Base-by-base conservation (phyloP, 106 monocot species). In the Acorus gramineus region DNA sequence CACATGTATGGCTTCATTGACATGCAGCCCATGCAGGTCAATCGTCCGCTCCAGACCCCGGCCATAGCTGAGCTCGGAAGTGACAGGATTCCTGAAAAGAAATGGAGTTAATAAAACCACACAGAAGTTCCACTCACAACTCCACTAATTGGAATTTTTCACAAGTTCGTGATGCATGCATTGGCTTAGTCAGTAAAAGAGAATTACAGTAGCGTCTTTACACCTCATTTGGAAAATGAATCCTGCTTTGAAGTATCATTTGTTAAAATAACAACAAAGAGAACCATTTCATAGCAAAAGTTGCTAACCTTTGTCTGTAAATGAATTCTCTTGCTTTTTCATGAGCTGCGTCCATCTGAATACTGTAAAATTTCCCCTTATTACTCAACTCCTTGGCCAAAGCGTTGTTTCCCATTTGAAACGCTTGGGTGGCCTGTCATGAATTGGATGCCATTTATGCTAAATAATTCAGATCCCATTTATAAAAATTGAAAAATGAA, bases 21-120 rank as follows among this genome's bases (percentile, higher is more conserved):
- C 78, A 45, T 83, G 83, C 14, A 87, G 83, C 2, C 80, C 78
- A 13, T 80, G 87, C 4, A 87, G 65, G 62, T 87, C 83, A 9
- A 87, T 80, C 42, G 80, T 50, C 2, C 63, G 71, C 6, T 76
- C 77, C 45, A 69, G 65, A 4, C 78, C 80, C 42, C 45, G 57
- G 7, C 53, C 14, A 14, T 69, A 72, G 64, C 45, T 50, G 28
- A 55, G 66, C 14, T 71, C 71, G 6, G 63, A 44, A 53, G 66
- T 44, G 49, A 43, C 46, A 2, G 77, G 73, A 5, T 79, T 79
- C 55, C 79, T 82, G 70, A 8, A 61, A 48, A 69, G 55, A 53
- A 2, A 11, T 43, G 4, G 8, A 65, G 11, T 48, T 43, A 7
- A n/a, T 42, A 4, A 69, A 11, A 28, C 4, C n/a, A 11, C 8